Evolutionary conservation across 75 land plant genomes (phyloP), one percentile per base, ranked within the genome.

Genomic region (Cupressus sempervirens): DNA sequence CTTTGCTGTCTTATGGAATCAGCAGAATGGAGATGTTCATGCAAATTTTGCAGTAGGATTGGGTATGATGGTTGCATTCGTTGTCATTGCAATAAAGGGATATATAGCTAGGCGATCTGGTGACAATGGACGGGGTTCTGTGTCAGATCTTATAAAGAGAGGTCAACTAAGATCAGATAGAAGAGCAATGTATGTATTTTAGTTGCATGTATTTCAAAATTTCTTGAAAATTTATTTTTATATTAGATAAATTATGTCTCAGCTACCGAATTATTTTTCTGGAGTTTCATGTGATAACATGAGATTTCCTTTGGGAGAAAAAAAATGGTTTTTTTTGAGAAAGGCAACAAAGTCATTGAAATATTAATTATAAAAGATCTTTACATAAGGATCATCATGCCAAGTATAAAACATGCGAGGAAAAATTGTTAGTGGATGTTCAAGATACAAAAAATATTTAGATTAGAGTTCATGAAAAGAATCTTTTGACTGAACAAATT

Each of bases 91-190:
- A 53, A 84, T 89, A n/a, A 91, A 91, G 86, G 81, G 86, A 74
- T 88, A 85, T 82, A 12, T 88, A 35, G 85, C 72, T 23, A 92
- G 86, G 82, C 89, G 76, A 45, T 81, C 88, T 12, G 88, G 88
- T n/a, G 38, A 90, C 13, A 82, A 77, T 72, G 85, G 70, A 20
- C 90, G 86, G 72, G 98, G 98, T 68, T 93, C 98, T 88, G 95
- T 96, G 20, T 93, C 95, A 20, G 96, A 96, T 89, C 95, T 96
- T 87, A 93, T 96, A 40, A 93, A 91, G 65, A 93, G 98, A 67
- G 98, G 98, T 26, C 98, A 96, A 84, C 85, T 96, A 40, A 93
- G 91, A 88, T 91, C 97, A 81, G 96, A 94, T 88, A 90, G 97
- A 89, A 90, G 94, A 90, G 90, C 92, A 91, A 94, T 92, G 98